Base-by-base conservation (phyloP, 768 basidiomycete genomes). In the Xerocomus brunneocitrinus region DNA sequence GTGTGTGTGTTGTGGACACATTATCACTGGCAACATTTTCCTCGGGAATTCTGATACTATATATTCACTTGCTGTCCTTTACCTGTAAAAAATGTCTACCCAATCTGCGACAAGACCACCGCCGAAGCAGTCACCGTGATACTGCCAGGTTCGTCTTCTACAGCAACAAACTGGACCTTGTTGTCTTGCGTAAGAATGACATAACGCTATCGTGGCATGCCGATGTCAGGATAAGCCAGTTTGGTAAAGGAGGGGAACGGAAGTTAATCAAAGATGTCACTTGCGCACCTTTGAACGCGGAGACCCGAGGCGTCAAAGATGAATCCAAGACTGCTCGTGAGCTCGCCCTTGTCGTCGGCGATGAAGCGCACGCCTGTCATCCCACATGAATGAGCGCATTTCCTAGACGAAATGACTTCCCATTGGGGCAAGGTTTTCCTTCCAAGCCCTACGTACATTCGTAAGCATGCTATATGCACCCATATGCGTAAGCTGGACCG, bases 281-380 rank as follows among this genome's bases (percentile, higher is more conserved):
- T 22, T 0, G 25, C 67, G 31, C 58, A 81, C 84, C 77, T 84
- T 85, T 47, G 84, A 79, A 41, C 89, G 84, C 1, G 80, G 79
- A 9, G 77, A 79, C 19, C 70, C 8, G 82, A 76, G 1, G 80
- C 85, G 56, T 88, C 83, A 55, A 85, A 84, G 35, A 80, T 56
- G 13, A 86, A 74, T 1, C 87, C 86, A 43, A 83, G 64, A 7
- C 73, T 71, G 22, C 76, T 70, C 10, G 78, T 71, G 60, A 85
- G 78, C 3, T 77, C 68, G 27, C 78, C 88, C 51, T 77, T 76
- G 67, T 92, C 89, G 55, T 89, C 87, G 9, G 84, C 78, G 47
- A 85, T 77, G 69, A 87, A 86, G 39, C 74, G 79, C 36, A 84
- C 73, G 0, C 70, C 82, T 84, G 53, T 25, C 34, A 2, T 47